phyloP scores from a whole-genome alignment of 371 early-diverging fungal species.

The Mucor circinelloides region DNA sequence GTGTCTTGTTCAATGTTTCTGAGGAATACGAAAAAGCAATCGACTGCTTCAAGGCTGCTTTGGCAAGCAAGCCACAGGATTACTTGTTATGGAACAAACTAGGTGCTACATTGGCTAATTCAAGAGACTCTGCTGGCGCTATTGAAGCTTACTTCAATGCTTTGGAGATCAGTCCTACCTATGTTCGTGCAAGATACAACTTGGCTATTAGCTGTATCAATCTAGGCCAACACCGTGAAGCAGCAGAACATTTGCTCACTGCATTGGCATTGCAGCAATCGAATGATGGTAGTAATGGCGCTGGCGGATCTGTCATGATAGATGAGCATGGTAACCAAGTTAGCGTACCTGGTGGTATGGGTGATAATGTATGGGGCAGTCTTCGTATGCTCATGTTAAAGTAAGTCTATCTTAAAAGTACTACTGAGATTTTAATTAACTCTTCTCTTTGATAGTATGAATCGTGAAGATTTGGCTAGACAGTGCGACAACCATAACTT shows the following conservation, averaged over 20 bases:
- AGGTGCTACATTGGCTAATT: slow-evolving; percentile 93
- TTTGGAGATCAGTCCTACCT: slow-evolving; percentile 87
- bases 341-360: slow-evolving; percentile 55
- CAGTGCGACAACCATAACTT: slow-evolving; percentile 70
- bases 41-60: slow-evolving; percentile 93
- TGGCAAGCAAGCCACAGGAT: slow-evolving; percentile 80
- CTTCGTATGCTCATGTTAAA: slow-evolving; percentile 78
- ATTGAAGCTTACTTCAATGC: slow-evolving; percentile 91
- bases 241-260: slow-evolving; percentile 86
- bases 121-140: slow-evolving; percentile 71
- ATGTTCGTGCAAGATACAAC: slow-evolving; percentile 93
- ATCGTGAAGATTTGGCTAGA: slow-evolving; percentile 70
- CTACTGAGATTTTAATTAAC: slow-evolving; percentile 2
- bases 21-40: slow-evolving; percentile 89
- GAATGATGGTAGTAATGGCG: slow-evolving; percentile 61
- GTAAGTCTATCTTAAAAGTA: slow-evolving; percentile 21
- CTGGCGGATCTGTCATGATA: slow-evolving; percentile 64
- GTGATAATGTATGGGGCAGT: slow-evolving; percentile 80
- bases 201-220: slow-evolving; percentile 90
- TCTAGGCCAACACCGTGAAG: slow-evolving; percentile 82
- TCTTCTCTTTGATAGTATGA: slow-evolving; percentile 43
- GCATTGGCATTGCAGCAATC: slow-evolving; percentile 78
- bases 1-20: slow-evolving; percentile 85
- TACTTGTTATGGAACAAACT: slow-evolving; percentile 93
- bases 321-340: slow-evolving; percentile 24